Evolutionary conservation across 305 asterid species (phyloP).

Genomic region (Galium porrigens): DNA sequence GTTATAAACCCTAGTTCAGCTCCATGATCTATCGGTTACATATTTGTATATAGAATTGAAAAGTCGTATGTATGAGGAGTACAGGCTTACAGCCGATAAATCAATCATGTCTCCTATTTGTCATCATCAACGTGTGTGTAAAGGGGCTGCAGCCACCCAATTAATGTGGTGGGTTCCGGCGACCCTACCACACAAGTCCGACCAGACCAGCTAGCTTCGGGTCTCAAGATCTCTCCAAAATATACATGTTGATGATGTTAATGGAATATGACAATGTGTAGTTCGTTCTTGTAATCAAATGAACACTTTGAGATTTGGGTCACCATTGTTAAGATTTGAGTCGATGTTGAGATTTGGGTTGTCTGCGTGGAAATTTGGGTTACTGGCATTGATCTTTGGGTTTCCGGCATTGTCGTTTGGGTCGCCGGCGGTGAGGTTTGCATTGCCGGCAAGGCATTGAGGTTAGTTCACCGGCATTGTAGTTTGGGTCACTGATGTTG

Average conservation of each 20-base stretch:
- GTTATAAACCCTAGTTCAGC: conserved; percentile 16
- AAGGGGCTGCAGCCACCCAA: conserved; percentile 19
- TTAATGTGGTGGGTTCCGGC: conserved; percentile 10
- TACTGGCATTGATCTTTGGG: no score
- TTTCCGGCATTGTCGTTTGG: no score
- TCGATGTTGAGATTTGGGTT: no score
- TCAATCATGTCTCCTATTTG: conserved; percentile 19
- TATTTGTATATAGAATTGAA: conserved; percentile 11
- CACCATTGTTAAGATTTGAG: no score
- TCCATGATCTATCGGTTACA: no score
- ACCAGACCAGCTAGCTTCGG: conserved; percentile 8
- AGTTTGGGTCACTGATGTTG: no score
- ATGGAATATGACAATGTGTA: conserved; percentile 1
- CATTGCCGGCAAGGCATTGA: no score
- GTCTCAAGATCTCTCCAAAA: not conserved
- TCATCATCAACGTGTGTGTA: conserved; percentile 10
- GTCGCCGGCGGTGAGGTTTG: no score
- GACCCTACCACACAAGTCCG: conserved; percentile 24
- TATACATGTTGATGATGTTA: not conserved
- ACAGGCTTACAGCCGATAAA: conserved; percentile 8
- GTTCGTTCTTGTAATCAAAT: not conserved
- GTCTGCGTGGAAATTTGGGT: no score
- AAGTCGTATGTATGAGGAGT: conserved; percentile 6
- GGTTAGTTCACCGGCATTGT: no score
- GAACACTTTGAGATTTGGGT: not conserved